A percentile compares a stretch with the other conserved stretches of the same genome.
These are phyloP conservation scores for Phytopythium litorale DNA, from an alignment of 352 stramenopile genomes.

Conservation along the genomic window DNA sequence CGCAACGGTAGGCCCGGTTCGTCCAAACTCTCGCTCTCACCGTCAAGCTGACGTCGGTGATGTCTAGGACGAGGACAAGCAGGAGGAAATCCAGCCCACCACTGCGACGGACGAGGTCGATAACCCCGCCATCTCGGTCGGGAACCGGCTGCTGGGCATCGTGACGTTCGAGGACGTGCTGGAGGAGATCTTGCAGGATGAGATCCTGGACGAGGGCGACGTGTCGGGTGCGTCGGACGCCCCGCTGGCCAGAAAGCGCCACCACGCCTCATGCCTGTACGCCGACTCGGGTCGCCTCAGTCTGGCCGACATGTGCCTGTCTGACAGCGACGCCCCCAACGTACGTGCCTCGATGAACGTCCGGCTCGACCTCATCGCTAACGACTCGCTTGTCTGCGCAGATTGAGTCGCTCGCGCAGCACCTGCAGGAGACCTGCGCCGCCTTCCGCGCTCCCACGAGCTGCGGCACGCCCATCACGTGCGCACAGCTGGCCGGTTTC, in stretches of 20 bases:
- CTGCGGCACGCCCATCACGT: conserved; percentile 19
- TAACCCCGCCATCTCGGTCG: neutral
- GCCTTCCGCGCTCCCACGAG: conserved; percentile 30
- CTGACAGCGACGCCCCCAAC: conserved; percentile 30
- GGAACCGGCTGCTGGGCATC: conserved; percentile 88
- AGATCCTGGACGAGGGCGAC: conserved; percentile 97
- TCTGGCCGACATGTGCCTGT: conserved; percentile 35
- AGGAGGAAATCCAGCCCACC: neutral
- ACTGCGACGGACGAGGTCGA: neutral
- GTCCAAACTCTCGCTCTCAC: neutral
- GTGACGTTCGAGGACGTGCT: conserved; percentile 99
- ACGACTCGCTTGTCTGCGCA: conserved; percentile 11
- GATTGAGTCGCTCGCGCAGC: conserved; percentile 24
- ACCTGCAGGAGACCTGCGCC: conserved; percentile 28
- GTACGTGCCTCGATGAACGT: neutral
- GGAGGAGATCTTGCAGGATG: conserved; percentile 95
- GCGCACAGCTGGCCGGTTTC: conserved; percentile 20
- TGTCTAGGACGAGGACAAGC: neutral
- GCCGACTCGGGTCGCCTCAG: conserved; percentile 38
- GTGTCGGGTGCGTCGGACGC: conserved; percentile 22
- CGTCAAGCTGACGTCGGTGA: neutral
- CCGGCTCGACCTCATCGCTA: neutral
- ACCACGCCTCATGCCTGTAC: conserved; percentile 44
- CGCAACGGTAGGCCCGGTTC: neutral
- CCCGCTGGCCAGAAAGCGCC: conserved; percentile 42